Evolutionary conservation across 164 flowering plant genomes (phyloP).

Genomic region (Umbellularia californica): DNA sequence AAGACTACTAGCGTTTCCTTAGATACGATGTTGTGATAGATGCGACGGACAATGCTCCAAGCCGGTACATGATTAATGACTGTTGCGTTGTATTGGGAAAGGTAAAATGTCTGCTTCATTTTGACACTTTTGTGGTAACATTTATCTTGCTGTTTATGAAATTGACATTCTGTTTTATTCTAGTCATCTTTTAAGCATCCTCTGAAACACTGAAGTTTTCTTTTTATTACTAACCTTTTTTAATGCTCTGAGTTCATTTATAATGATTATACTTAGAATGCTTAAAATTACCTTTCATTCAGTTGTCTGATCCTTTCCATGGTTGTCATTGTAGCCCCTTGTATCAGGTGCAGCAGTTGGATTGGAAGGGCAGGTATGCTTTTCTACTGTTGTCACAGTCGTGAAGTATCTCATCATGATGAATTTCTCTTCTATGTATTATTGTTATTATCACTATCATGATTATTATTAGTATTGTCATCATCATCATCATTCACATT

Average conservation of each 20-base stretch:
- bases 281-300: neutral
- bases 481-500: too few species aligned
- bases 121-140: neutral
- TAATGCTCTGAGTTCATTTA: neutral
- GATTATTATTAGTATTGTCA: too few species aligned
- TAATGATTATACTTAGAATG: too few species aligned
- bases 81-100: slow-evolving; percentile 91
- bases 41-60: slow-evolving; percentile 94
- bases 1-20: slow-evolving; percentile 22
- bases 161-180: neutral
- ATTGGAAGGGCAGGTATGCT: slow-evolving; percentile 89
- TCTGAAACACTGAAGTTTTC: neutral
- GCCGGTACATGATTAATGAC: slow-evolving; percentile 90
- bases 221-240: neutral
- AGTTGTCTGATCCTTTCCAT: slow-evolving; percentile 5
- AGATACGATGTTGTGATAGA: slow-evolving; percentile 91
- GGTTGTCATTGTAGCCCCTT: slow-evolving; percentile 67
- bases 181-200: neutral
- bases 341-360: slow-evolving; percentile 98
- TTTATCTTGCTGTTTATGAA: neutral
- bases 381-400: neutral
- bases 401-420: neutral
- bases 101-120: slow-evolving; percentile 31
- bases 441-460: neutral
- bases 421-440: neutral